Percentiles rank a stretch among this genome's conserved stretches.
phyloP scores from a whole-genome alignment of 495 filamentous ascomycete genomes.

The Rostrohypoxylon terebratum region DNA sequence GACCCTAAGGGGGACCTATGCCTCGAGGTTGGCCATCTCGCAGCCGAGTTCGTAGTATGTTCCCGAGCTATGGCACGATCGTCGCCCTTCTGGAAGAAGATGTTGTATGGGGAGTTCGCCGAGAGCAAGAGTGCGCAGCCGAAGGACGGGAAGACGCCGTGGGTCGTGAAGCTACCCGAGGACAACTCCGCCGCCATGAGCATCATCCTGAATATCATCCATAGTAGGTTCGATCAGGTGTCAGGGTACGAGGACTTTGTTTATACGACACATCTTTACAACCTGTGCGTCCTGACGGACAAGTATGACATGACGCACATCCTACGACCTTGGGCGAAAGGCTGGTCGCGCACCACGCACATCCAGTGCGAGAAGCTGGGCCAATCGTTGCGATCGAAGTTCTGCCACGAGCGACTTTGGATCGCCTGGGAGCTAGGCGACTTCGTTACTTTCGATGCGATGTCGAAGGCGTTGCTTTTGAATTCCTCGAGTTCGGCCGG shows the following conservation, averaged over 20 bases:
- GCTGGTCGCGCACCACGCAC: slow-evolving; percentile 38
- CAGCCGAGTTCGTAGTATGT: slow-evolving; percentile 41
- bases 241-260: slow-evolving; percentile 28
- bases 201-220: slow-evolving; percentile 46
- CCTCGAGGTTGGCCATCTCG: slow-evolving; percentile 24
- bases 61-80: slow-evolving; percentile 39
- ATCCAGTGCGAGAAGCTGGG: slow-evolving; percentile 32
- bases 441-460: slow-evolving; percentile 23
- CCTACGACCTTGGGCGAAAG: slow-evolving; percentile 39
- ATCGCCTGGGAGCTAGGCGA: slow-evolving; percentile 44
- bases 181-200: slow-evolving; percentile 43
- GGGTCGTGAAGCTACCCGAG: slow-evolving; percentile 48
- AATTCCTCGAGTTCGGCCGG: slow-evolving; percentile 16
- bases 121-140: slow-evolving; percentile 44
- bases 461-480: slow-evolving; percentile 28
- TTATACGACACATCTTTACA: slow-evolving; percentile 39
- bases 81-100: slow-evolving; percentile 47
- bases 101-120: slow-evolving; percentile 46
- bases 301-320: slow-evolving; percentile 47
- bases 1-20: slow-evolving; percentile 41
- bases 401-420: slow-evolving; percentile 41
- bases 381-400: slow-evolving; percentile 22
- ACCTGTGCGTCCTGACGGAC: slow-evolving; percentile 46
- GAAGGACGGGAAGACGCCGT: slow-evolving; percentile 21
- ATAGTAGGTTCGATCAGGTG: slow-evolving; percentile 40